Conservation (phyloP, 176 grass and related monocot genomes). For the Dactylis glomerata region DNA sequence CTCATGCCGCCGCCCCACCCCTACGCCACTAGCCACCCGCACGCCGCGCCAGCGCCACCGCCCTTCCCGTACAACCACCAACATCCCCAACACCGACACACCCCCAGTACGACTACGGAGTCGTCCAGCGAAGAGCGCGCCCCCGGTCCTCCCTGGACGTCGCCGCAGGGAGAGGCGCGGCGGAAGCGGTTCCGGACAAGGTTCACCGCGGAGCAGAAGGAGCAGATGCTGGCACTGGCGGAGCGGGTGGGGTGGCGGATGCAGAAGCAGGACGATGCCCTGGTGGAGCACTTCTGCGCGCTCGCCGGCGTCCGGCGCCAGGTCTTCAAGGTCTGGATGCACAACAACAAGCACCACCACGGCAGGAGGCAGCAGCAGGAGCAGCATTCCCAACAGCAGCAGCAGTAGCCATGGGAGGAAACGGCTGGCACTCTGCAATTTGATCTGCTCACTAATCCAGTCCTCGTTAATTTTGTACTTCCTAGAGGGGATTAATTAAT, state of each 20-base stretch:
- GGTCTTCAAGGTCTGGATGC: slow-evolving; percentile 97
- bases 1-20: slow-evolving; percentile 26
- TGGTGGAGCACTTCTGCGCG: slow-evolving; percentile 53
- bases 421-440: neutral
- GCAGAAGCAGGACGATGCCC: slow-evolving; percentile 57
- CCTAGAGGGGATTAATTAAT: slow-evolving; percentile 4
- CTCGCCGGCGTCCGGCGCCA: slow-evolving; percentile 49
- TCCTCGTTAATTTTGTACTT: slow-evolving; percentile 30
- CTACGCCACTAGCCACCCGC: neutral
- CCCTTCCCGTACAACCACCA: slow-evolving; percentile 28
- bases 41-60: slow-evolving; percentile 10
- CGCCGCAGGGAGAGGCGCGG: neutral
- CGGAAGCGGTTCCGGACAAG: slow-evolving; percentile 71
- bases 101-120: slow-evolving; percentile 55
- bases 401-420: slow-evolving; percentile 32
- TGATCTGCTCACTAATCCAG: slow-evolving; percentile 28
- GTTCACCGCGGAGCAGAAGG: slow-evolving; percentile 73
- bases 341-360: slow-evolving; percentile 85
- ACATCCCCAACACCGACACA: neutral
- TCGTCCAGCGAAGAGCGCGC: slow-evolving; percentile 63
- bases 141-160: neutral
- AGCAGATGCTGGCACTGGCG: slow-evolving; percentile 69
- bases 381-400: slow-evolving; percentile 22
- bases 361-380: slow-evolving; percentile 33
- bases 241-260: slow-evolving; percentile 71